Percentiles rank a stretch among this genome's conserved stretches.
Evolutionary conservation across 2,329 filamentous ascomycete genomes (phyloP).

Genomic region (Fusarium ramigenum): DNA sequence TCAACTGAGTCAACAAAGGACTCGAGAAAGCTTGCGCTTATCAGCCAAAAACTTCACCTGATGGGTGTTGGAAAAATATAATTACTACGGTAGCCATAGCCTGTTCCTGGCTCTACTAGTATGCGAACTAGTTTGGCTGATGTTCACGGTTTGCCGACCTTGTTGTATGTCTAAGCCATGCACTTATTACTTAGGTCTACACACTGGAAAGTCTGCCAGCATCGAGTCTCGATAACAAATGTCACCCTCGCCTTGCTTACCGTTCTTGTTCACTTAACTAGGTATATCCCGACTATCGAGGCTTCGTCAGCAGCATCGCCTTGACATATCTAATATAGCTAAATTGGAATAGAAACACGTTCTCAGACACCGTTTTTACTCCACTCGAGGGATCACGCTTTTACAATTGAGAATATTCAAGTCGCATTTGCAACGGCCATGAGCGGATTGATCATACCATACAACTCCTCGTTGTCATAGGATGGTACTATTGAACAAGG

Average conservation of each 20-base stretch:
- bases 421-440: background rate
- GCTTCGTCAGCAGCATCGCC: background rate
- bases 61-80: constrained; percentile 3
- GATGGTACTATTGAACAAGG: background rate
- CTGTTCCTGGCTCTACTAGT: background rate
- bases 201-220: background rate
- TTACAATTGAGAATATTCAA: background rate
- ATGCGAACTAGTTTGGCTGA: background rate
- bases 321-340: background rate
- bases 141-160: background rate
- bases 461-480: background rate
- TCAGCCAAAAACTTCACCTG: background rate
- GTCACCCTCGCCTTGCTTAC: background rate
- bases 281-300: background rate
- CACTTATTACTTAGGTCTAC: background rate
- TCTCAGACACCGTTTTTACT: background rate
- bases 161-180: background rate
- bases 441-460: background rate
- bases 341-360: background rate
- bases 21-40: background rate
- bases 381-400: background rate
- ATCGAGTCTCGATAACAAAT: background rate
- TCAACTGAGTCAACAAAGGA: constrained; percentile 15
- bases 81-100: constrained; percentile 32
- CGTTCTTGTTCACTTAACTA: background rate